phyloP scores from a whole-genome alignment of 2,329 filamentous ascomycete species.

The Neurospora crassa region DNA sequence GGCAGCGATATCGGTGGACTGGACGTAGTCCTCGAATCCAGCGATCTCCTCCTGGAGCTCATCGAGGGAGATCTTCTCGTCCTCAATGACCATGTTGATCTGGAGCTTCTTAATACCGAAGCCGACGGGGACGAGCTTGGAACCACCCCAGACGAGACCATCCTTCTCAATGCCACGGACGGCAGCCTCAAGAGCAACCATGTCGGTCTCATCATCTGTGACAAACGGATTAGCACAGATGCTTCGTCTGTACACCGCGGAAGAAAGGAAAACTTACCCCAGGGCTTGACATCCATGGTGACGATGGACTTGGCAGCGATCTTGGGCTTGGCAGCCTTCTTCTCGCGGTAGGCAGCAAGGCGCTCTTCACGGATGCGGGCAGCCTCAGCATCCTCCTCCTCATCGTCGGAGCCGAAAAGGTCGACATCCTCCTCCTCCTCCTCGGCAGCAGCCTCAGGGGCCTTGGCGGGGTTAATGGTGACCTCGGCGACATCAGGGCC shows the following conservation, averaged over 20 bases:
- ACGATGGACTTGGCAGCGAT: conserved; percentile 90
- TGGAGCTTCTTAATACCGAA: conserved; percentile 99
- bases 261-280: conserved; percentile 59
- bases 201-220: conserved; percentile 84
- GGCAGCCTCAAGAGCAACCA: conserved; percentile 68
- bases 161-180: conserved; percentile 84
- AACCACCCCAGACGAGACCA: conserved; percentile 91
- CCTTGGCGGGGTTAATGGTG: conserved; percentile 78
- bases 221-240: conserved; percentile 15
- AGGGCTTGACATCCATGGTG: conserved; percentile 94
- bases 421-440: conserved; percentile 85
- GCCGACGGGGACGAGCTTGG: conserved; percentile 80
- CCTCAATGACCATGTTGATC: conserved; percentile 96
- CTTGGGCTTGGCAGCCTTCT: conserved; percentile 94
- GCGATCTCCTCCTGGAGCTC: conserved; percentile 79
- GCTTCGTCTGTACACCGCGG: neutral
- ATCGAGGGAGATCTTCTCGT: conserved; percentile 83
- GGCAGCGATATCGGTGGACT: conserved; percentile 83
- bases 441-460: conserved; percentile 54
- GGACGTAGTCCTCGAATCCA: conserved; percentile 87
- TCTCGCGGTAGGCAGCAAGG: conserved; percentile 87
- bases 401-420: conserved; percentile 86
- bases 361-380: conserved; percentile 77
- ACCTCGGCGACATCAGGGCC: conserved; percentile 74
- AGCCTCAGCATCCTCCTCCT: conserved; percentile 88